Evolutionary conservation across 257 asterid genomes (phyloP).

Genomic region (Capsicum rhomboideum): DNA sequence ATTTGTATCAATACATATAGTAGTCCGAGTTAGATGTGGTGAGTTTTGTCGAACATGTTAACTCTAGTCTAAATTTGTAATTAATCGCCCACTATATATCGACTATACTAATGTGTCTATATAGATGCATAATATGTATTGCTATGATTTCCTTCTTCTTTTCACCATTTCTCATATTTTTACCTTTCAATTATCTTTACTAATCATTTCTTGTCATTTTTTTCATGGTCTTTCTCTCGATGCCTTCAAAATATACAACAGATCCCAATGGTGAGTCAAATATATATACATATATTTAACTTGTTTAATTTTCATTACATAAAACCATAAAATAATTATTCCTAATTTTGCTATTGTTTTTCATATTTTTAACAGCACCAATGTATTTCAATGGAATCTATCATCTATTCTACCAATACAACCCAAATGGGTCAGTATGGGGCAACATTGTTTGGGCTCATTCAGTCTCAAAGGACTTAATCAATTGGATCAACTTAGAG

Average conservation of each 20-base stretch:
- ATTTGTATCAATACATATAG: too few relatives aligned
- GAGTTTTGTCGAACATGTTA: neutral
- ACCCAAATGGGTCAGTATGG: conserved; percentile 44
- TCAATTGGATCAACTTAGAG: conserved; percentile 30
- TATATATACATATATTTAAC: neutral
- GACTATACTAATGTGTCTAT: neutral
- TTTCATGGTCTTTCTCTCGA: neutral
- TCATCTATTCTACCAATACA: conserved; percentile 44
- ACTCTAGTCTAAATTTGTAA: neutral
- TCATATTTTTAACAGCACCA: conserved; percentile 18
- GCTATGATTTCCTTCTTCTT: neutral
- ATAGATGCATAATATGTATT: neutral
- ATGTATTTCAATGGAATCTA: conserved; percentile 37
- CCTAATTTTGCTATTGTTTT: neutral
- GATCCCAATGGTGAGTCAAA: conserved; percentile 33
- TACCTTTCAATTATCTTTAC: neutral
- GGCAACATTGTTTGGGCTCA: conserved; percentile 46
- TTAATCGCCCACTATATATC: too few relatives aligned
- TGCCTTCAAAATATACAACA: conserved; percentile 2
- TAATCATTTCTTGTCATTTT: neutral
- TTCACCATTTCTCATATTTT: neutral
- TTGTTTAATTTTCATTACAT: neutral
- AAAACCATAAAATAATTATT: too few relatives aligned
- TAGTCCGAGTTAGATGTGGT: neutral
- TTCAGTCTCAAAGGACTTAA: conserved; percentile 36